phyloP scores from a whole-genome alignment of 768 basidiomycete species.

The Strobilomyces echinocephalus region DNA sequence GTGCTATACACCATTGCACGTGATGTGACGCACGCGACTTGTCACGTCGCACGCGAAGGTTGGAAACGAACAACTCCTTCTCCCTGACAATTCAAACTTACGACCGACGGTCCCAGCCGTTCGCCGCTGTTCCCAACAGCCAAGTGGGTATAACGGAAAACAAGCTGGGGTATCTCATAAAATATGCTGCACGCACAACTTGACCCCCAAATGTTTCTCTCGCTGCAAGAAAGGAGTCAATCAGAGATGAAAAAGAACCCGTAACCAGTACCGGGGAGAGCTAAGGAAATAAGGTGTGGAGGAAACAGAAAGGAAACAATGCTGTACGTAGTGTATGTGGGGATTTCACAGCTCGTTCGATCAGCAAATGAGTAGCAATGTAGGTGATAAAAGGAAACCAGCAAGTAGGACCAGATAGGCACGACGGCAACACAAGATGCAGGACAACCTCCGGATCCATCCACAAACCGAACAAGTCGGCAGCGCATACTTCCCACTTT shows the following conservation, averaged over 20 bases:
- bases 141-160: conserved; percentile 5
- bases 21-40: conserved; percentile 26
- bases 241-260: conserved; percentile 10
- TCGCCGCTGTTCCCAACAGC: neutral
- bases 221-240: conserved; percentile 1
- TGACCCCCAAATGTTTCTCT: neutral
- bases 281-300: conserved; percentile 4
- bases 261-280: conserved; percentile 19
- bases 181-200: conserved; percentile 14
- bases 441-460: conserved; percentile 7
- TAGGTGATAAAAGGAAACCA: conserved; percentile 5
- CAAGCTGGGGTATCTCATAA: conserved; percentile 25
- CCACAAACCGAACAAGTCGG: conserved; percentile 7
- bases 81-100: too few relatives aligned
- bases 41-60: conserved; percentile 18
- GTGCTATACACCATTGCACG: conserved; percentile 10
- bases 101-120: neutral
- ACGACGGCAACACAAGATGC: conserved; percentile 8
- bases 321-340: conserved; percentile 2
- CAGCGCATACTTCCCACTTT: conserved; percentile 8
- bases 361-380: conserved; percentile 16
- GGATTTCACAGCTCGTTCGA: conserved; percentile 4
- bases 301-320: neutral
- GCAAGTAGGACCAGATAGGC: conserved; percentile 1
- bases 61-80: conserved; percentile 3